Conservation (phyloP, 2,329 filamentous ascomycete species). For the Talaromyces pinophilus region DNA sequence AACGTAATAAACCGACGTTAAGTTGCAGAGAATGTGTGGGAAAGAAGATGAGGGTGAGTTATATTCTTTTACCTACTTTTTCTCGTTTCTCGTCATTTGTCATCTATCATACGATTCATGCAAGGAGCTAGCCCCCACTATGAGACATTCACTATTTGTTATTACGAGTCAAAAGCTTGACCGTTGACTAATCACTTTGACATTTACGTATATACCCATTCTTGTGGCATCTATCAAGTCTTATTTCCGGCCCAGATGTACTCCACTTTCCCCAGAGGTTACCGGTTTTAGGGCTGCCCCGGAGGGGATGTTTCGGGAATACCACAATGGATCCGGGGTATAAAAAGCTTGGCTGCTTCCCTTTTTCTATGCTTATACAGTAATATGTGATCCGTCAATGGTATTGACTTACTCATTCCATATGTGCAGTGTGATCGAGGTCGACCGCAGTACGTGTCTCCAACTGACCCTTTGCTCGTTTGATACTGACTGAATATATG, state of each 20-base stretch:
- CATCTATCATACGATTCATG: not conserved
- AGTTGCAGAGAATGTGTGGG: constrained; percentile 23
- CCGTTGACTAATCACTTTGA: not conserved
- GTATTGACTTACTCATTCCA: not conserved
- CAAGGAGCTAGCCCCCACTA: constrained; percentile 1
- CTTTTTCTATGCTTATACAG: not conserved
- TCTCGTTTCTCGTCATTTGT: not conserved
- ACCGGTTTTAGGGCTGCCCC: not conserved
- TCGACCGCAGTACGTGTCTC: constrained; percentile 20
- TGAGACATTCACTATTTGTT: not conserved
- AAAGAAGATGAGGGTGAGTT: constrained; percentile 24
- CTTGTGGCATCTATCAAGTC: not conserved
- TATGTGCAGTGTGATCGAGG: constrained; percentile 22
- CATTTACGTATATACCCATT: not conserved
- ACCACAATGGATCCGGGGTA: not conserved
- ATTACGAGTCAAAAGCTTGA: not conserved
- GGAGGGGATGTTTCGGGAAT: not conserved
- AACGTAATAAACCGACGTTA: constrained; percentile 22
- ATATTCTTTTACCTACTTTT: not conserved
- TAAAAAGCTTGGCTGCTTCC: not conserved
- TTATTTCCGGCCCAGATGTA: not conserved
- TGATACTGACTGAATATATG: not conserved
- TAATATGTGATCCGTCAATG: not conserved
- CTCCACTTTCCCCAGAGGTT: not conserved
- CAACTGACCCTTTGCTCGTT: not conserved